Conservation (phyloP, 2,329 filamentous ascomycete species). For the Pezizomycotina sp. region DNA sequence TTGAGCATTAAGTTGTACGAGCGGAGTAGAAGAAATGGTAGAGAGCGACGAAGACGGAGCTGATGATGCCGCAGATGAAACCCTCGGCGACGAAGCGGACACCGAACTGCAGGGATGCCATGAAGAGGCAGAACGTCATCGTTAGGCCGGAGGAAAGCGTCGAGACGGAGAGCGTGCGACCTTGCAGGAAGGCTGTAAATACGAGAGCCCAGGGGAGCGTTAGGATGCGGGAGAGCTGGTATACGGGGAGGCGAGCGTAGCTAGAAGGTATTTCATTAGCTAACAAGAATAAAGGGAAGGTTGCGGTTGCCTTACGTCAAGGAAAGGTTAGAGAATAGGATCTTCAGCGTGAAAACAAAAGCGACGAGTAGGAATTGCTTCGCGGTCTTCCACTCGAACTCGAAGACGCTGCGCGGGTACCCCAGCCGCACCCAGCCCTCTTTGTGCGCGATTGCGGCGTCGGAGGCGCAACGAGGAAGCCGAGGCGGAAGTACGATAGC, state of each 20-base stretch:
- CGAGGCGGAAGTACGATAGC: constrained; percentile 32
- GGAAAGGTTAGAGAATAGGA: constrained; percentile 38
- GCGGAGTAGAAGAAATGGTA: constrained; percentile 37
- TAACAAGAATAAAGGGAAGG: neutral
- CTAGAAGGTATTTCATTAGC: constrained; percentile 23
- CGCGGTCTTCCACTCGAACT: constrained; percentile 35
- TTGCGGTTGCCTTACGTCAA: constrained; percentile 32
- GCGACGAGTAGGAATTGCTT: constrained; percentile 36
- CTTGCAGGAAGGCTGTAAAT: constrained; percentile 34
- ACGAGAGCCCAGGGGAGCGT: constrained; percentile 36
- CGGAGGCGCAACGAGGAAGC: constrained; percentile 31
- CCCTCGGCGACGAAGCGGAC: constrained; percentile 38
- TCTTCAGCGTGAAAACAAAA: constrained; percentile 36
- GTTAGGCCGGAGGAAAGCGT: constrained; percentile 37
- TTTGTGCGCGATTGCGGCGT: constrained; percentile 20
- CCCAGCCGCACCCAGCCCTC: constrained; percentile 33
- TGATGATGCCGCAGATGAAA: constrained; percentile 38
- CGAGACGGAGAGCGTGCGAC: constrained; percentile 33
- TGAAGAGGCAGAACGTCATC: constrained; percentile 36
- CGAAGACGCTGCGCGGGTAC: constrained; percentile 39
- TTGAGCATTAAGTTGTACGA: constrained; percentile 35
- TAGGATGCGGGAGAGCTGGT: constrained; percentile 37
- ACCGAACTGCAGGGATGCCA: constrained; percentile 34
- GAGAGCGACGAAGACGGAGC: constrained; percentile 36
- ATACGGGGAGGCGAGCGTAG: constrained; percentile 37